phyloP scores from a whole-genome alignment of 768 basidiomycete genomes.

The Kockovaella imperatae region DNA sequence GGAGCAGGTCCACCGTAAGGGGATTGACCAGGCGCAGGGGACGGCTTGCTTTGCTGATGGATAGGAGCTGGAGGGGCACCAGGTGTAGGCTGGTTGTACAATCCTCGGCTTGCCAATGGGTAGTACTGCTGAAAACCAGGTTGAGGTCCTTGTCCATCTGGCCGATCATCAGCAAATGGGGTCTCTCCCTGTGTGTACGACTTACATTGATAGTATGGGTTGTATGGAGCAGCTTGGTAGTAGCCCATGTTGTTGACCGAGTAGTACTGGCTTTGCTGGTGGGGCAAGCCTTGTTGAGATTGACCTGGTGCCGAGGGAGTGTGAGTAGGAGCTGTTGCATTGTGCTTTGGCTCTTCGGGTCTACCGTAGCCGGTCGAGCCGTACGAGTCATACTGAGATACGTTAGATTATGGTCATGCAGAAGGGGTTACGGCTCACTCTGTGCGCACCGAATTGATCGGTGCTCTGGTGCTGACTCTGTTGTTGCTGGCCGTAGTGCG shows the following conservation, averaged over 20 bases:
- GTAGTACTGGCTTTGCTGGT: slow-evolving; percentile 41
- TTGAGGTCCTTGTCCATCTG: slow-evolving; percentile 38
- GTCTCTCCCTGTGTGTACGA: slow-evolving; percentile 2
- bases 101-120: slow-evolving; percentile 33
- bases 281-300: slow-evolving; percentile 21
- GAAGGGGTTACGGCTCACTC: too few species aligned
- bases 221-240: slow-evolving; percentile 43
- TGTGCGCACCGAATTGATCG: slow-evolving; percentile 34
- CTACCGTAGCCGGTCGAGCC: slow-evolving; percentile 41
- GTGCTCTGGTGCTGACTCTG: slow-evolving; percentile 21
- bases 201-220: slow-evolving; percentile 46
- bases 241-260: slow-evolving; percentile 40
- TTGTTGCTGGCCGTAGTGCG: slow-evolving; percentile 23
- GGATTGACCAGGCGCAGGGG: slow-evolving; percentile 20
- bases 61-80: slow-evolving; percentile 25
- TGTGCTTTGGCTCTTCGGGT: slow-evolving; percentile 38
- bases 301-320: slow-evolving; percentile 13
- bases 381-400: slow-evolving; percentile 43
- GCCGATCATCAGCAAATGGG: not conserved
- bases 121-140: slow-evolving; percentile 43
- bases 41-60: slow-evolving; percentile 23
- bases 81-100: slow-evolving; percentile 36
- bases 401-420: too few species aligned
- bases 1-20: slow-evolving; percentile 37
- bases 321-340: slow-evolving; percentile 19